Evolutionary conservation across 768 basidiomycete species (phyloP).

Genomic region (Russula emetica): DNA sequence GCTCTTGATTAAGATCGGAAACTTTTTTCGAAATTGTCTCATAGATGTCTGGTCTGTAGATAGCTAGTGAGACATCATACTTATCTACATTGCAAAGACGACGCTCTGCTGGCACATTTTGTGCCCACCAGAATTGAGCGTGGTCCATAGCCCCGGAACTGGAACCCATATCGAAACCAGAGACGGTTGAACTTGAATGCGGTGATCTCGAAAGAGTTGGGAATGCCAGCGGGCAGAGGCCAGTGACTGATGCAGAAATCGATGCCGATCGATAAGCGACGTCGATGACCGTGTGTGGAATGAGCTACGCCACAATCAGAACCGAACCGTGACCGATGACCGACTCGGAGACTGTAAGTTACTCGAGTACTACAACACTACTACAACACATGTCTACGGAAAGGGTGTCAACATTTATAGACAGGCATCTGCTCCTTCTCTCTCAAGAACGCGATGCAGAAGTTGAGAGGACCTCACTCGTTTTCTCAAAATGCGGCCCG

Average conservation of each 20-base stretch:
- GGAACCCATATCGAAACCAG: not conserved
- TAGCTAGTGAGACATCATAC: conserved; percentile 13
- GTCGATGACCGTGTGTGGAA: not conserved
- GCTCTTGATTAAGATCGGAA: conserved; percentile 47
- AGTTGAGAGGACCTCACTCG: conserved; percentile 68
- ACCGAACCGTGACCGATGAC: too few relatives aligned
- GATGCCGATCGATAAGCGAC: not conserved
- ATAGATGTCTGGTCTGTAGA: conserved; percentile 26
- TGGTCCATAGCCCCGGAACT: not conserved
- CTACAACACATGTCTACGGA: conserved; percentile 31
- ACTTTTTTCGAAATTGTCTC: conserved; percentile 44
- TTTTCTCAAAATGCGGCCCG: conserved; percentile 78
- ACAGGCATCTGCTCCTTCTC: conserved; percentile 63
- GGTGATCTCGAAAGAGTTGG: not conserved
- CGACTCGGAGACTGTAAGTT: too few relatives aligned
- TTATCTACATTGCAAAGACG: conserved; percentile 21
- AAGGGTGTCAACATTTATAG: conserved; percentile 53
- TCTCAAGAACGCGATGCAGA: conserved; percentile 77
- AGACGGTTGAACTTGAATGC: not conserved
- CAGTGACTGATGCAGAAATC: not conserved
- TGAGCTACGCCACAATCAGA: not conserved
- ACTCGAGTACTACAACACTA: not conserved
- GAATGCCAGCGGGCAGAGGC: not conserved
- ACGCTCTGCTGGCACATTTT: conserved; percentile 6
- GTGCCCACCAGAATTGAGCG: conserved; percentile 24